Conservation (phyloP, 495 filamentous ascomycete genomes). For the Neurospora sp. region DNA sequence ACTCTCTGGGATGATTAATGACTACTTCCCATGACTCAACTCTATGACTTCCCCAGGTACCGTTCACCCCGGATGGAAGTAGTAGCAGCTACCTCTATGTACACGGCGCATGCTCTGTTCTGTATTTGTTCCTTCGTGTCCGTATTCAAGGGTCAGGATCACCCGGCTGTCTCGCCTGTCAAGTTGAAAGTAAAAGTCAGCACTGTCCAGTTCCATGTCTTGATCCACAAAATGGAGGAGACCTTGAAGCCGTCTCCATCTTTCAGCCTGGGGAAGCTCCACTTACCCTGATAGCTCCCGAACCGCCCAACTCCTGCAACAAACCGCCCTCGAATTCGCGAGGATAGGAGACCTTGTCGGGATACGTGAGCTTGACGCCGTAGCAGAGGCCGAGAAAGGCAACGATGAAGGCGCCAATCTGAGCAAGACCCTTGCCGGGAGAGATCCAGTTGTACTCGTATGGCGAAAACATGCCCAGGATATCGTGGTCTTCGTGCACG, state of each 20-base stretch:
- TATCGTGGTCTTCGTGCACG: conserved; percentile 93
- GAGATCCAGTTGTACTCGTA: conserved; percentile 82
- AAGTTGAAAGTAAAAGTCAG: conserved; percentile 7
- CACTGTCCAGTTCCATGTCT: not conserved
- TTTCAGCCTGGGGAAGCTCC: not conserved
- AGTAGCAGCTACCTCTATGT: conserved; percentile 1
- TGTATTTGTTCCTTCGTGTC: not conserved
- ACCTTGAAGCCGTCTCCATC: not conserved
- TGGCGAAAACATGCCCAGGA: conserved; percentile 81
- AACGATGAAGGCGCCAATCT: conserved; percentile 65
- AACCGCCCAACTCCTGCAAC: conserved; percentile 75
- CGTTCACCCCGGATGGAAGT: not conserved
- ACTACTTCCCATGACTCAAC: not conserved
- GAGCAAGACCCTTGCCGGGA: conserved; percentile 58
- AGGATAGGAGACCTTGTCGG: conserved; percentile 72
- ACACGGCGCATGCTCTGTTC: not conserved
- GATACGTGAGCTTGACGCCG: conserved; percentile 62
- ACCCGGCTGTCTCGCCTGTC: conserved; percentile 31
- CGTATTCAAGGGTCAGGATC: conserved; percentile 31
- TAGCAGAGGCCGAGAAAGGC: conserved; percentile 60
- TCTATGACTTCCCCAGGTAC: not conserved
- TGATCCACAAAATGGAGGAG: not conserved
- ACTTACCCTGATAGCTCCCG: conserved; percentile 40
- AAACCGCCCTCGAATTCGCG: conserved; percentile 77
- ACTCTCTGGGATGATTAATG: not conserved